Conservation (phyloP, 2,329 filamentous ascomycete genomes). For the Scedosporium dehoogii region DNA sequence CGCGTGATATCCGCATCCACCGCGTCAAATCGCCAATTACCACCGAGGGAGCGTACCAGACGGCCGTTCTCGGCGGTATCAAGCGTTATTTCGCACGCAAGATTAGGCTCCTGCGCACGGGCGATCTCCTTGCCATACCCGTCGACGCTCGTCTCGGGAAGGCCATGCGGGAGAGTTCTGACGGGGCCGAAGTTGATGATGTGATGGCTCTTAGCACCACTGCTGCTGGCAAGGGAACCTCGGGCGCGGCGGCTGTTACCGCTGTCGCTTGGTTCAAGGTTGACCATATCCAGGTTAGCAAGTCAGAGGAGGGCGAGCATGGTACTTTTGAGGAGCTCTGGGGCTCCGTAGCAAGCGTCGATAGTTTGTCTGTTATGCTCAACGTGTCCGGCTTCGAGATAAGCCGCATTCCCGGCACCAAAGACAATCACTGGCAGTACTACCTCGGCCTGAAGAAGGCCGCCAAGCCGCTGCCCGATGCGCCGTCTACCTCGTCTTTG, state of each 20-base stretch:
- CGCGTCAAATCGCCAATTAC: slow-evolving; percentile 85
- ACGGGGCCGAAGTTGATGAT: slow-evolving; percentile 63
- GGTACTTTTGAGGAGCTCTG: slow-evolving; percentile 62
- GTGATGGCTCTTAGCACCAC: slow-evolving; percentile 42
- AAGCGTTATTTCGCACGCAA: slow-evolving; percentile 83
- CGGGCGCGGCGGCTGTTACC: slow-evolving; percentile 29
- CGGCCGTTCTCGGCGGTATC: slow-evolving; percentile 73
- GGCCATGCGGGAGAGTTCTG: slow-evolving; percentile 64
- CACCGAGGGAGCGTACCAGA: slow-evolving; percentile 75
- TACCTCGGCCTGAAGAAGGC: slow-evolving; percentile 70
- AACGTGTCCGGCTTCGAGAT: slow-evolving; percentile 84
- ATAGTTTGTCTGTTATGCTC: slow-evolving; percentile 78
- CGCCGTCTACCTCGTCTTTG: slow-evolving; percentile 28
- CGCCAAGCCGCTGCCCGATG: slow-evolving; percentile 32
- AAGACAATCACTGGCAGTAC: slow-evolving; percentile 75
- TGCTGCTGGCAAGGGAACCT: slow-evolving; percentile 18
- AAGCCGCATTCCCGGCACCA: slow-evolving; percentile 66
- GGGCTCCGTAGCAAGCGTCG: slow-evolving; percentile 79
- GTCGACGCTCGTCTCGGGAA: slow-evolving; percentile 79
- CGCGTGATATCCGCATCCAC: slow-evolving; percentile 71
- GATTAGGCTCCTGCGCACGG: slow-evolving; percentile 71
- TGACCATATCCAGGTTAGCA: slow-evolving; percentile 56
- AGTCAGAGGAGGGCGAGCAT: slow-evolving; percentile 38
- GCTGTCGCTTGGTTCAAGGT: slow-evolving; percentile 90
- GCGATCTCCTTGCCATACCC: slow-evolving; percentile 80